Percentiles rank a stretch among this genome's conserved stretches.
Conservation (phyloP, 192 early-diverging fungal genomes). For the Rhizoclosmatium globosum region DNA sequence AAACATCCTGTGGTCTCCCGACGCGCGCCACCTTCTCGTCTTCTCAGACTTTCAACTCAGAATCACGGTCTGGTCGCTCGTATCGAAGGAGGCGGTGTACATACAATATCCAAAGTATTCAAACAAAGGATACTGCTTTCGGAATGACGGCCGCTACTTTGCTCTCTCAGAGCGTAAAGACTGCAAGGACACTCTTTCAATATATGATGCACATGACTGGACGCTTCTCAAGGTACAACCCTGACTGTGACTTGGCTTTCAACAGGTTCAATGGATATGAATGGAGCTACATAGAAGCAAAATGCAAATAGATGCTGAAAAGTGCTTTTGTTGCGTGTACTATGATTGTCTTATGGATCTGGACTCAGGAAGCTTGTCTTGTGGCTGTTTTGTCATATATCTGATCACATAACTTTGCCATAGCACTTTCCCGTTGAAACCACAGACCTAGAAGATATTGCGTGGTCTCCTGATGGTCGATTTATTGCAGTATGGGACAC, state of each 20-base stretch:
- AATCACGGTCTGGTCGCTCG: slow-evolving; percentile 74
- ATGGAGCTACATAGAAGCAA: no score
- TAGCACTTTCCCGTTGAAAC: slow-evolving; percentile 78
- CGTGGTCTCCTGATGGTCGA: slow-evolving; percentile 87
- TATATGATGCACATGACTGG: slow-evolving; percentile 76
- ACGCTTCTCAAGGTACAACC: slow-evolving; percentile 63
- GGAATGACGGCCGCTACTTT: slow-evolving; percentile 70
- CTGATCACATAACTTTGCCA: not conserved
- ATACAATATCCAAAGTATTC: slow-evolving; percentile 76
- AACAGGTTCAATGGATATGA: not conserved
- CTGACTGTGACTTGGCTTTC: not conserved
- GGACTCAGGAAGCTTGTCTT: not conserved
- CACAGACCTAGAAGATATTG: slow-evolving; percentile 74
- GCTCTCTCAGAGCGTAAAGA: slow-evolving; percentile 66
- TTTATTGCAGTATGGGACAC: slow-evolving; percentile 82
- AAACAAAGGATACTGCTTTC: slow-evolving; percentile 65
- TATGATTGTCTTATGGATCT: slow-evolving; percentile 12
- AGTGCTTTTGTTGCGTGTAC: slow-evolving; percentile 11
- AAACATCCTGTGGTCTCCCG: slow-evolving; percentile 60
- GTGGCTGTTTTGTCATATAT: not conserved
- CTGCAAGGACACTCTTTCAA: slow-evolving; percentile 67
- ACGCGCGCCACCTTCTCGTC: slow-evolving; percentile 56
- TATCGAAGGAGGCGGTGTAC: slow-evolving; percentile 59
- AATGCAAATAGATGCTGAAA: no score
- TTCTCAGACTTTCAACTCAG: slow-evolving; percentile 67